These are phyloP conservation scores for Eustoma russellianum DNA, from an alignment of 257 asterid genomes.

Conservation along the genomic window DNA sequence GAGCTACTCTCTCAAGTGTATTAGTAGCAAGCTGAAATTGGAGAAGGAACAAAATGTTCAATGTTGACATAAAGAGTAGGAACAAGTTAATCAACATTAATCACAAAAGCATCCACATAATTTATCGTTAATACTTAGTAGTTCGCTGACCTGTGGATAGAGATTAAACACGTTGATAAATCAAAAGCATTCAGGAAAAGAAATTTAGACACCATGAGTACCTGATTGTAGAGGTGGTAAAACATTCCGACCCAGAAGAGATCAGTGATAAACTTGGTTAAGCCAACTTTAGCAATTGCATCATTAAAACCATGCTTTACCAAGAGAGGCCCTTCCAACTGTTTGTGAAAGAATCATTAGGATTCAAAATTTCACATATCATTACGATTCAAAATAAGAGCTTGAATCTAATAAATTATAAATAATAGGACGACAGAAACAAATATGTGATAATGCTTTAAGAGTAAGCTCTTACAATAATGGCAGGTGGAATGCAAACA, in stretches of 20 bases:
- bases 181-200: too few species aligned
- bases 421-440: neutral
- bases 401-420: neutral
- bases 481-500: constrained; percentile 84
- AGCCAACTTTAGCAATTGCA: constrained; percentile 87
- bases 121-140: too few species aligned
- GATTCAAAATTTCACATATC: too few species aligned
- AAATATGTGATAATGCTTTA: neutral
- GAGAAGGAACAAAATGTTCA: neutral
- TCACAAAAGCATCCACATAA: too few species aligned
- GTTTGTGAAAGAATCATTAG: constrained; percentile 1
- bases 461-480: constrained; percentile 35
- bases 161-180: too few species aligned
- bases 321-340: constrained; percentile 88
- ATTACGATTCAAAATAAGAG: too few species aligned
- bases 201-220: constrained; percentile 9
- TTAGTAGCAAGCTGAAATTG: constrained; percentile 77
- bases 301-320: constrained; percentile 63
- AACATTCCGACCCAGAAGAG: constrained; percentile 99
- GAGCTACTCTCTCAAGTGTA: constrained; percentile 99
- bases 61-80: neutral
- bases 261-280: constrained; percentile 71
- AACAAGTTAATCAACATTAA: too few species aligned
- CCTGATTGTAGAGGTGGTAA: constrained; percentile 99
- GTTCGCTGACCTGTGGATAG: too few species aligned